phyloP scores from a whole-genome alignment of 495 filamentous ascomycete species.

The Margaritispora aquatica region DNA sequence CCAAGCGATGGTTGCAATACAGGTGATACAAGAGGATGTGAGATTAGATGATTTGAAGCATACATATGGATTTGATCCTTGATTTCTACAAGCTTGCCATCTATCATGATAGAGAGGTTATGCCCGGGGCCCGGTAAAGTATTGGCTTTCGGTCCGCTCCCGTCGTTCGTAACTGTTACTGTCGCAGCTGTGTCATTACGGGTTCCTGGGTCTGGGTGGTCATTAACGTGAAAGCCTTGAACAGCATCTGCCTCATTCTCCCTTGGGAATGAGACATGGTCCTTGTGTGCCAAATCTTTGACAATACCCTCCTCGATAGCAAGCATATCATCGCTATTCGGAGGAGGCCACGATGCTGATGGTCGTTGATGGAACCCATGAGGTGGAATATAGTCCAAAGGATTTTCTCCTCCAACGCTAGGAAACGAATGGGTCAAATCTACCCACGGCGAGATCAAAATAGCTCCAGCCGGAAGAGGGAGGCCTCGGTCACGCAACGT shows the following conservation, averaged over 20 bases:
- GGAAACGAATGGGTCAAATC: slow-evolving; percentile 94
- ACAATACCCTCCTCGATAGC: slow-evolving; percentile 21
- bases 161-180: slow-evolving; percentile 2
- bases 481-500: slow-evolving; percentile 73
- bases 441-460: slow-evolving; percentile 89
- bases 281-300: slow-evolving; percentile 12
- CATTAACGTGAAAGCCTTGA: slow-evolving; percentile 21
- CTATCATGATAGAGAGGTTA: slow-evolving; percentile 56
- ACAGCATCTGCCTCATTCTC: slow-evolving; percentile 23
- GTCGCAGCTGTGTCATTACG: slow-evolving; percentile 17
- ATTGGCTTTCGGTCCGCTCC: slow-evolving; percentile 14
- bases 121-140: slow-evolving; percentile 19
- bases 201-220: slow-evolving; percentile 7
- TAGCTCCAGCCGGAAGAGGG: slow-evolving; percentile 79
- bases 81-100: slow-evolving; percentile 61
- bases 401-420: slow-evolving; percentile 67
- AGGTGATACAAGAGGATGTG: slow-evolving; percentile 86
- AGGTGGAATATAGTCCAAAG: slow-evolving; percentile 78
- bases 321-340: slow-evolving; percentile 61
- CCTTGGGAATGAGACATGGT: slow-evolving; percentile 4
- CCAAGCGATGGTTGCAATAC: slow-evolving; percentile 79
- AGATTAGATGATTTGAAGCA: slow-evolving; percentile 77
- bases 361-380: slow-evolving; percentile 84
- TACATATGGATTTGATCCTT: slow-evolving; percentile 97
- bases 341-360: slow-evolving; percentile 83